Percentiles rank a stretch among this genome's conserved stretches.
Evolutionary conservation across 2,329 filamentous ascomycete species (phyloP).

Genomic region (Escovopsis sp.): DNA sequence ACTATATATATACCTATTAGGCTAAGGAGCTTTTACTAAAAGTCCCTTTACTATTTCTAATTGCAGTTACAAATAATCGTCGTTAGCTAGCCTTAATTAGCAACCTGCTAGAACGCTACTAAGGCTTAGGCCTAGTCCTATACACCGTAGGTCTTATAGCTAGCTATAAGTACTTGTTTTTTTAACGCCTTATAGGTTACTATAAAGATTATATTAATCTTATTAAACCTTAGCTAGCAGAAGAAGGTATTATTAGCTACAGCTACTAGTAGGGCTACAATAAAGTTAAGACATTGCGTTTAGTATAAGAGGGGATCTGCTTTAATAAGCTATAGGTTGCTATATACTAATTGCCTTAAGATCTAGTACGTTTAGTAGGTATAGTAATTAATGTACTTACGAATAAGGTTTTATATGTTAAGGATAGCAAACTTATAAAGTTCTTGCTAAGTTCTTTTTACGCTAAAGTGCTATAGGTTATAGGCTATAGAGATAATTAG

Average conservation of each 20-base stretch:
- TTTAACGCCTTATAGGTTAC: too few species aligned
- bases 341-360: too few species aligned
- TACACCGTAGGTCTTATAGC: too few species aligned
- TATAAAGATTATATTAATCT: background rate
- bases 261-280: background rate
- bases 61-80: background rate
- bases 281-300: background rate
- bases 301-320: background rate
- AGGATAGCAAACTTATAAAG: background rate
- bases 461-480: background rate
- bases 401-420: background rate
- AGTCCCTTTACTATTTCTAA: background rate
- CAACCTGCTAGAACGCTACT: too few species aligned
- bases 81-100: too few species aligned
- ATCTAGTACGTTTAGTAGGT: background rate
- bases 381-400: background rate
- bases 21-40: background rate
- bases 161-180: too few species aligned
- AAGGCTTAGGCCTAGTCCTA: too few species aligned
- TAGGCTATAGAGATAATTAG: background rate
- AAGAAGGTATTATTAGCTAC: background rate
- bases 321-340: background rate
- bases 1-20: background rate
- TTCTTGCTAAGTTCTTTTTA: background rate
- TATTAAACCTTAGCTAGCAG: background rate